Base-by-base conservation (phyloP, 805 yeast genomes). In the Yamadazyma phyllophila region DNA sequence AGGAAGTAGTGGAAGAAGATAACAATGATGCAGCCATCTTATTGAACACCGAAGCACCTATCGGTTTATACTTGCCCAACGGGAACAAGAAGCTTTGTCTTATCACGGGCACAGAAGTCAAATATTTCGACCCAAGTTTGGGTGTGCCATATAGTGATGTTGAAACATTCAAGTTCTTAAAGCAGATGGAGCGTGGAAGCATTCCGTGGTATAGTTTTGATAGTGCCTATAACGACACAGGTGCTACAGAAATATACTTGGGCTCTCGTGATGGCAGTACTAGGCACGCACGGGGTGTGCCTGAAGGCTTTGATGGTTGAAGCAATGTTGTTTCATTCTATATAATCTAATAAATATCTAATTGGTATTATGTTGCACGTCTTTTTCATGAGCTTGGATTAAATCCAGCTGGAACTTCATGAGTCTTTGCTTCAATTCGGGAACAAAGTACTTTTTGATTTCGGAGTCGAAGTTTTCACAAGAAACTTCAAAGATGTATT, bases 81-180 rank as follows among this genome's bases (percentile, higher is more conserved):
- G 89, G 87, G 26, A 74, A 74, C 42, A 82, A 80, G 62, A 77
- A 81, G 64, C 65, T 74, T 56, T 85, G 96, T 73, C 69, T 83
- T 20, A 81, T 91, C 36, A 82, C 89, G 2, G 96, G 96, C 2
- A 77, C 77, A 41, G 83, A 82, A 39, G 96, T 94, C 13, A 77
- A 81, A 57, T 92, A 88, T 63, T 82, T 85, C 52, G 98, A 92
- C 69, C 98, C 98, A 0, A 75, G 80, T 31, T 82, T 85, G 26
- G 96, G 96, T 31, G 78, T 94, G 43, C 95, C 96, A 1, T 94
- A 94, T 65, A 77, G 83, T 41, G 84, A 83, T 51, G 86, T 89
- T 49, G 91, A 85, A 39, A 83, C 92, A n/a, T 89, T 83, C 61
- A 82, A 78, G 54, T 73, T 85, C 24, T 71, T 88, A 48, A 73